Evolutionary conservation across 2,329 filamentous ascomycete species (phyloP).

Genomic region (Alternaria ventricosa): DNA sequence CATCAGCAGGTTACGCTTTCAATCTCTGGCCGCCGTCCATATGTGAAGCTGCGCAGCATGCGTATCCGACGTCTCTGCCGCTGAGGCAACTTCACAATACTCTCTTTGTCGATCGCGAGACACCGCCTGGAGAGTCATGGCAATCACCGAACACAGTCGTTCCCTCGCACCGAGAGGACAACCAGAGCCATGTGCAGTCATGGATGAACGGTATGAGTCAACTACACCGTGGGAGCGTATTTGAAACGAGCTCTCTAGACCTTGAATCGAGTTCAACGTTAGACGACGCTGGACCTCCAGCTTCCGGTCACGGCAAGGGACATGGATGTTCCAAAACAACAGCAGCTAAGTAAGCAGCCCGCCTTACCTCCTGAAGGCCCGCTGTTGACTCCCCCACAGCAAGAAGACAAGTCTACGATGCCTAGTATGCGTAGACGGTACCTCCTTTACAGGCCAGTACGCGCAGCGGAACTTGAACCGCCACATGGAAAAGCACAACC

Average conservation of each 20-base stretch:
- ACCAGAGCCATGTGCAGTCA: background rate
- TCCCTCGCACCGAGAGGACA: background rate
- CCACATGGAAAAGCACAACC: background rate
- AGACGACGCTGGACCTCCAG: background rate
- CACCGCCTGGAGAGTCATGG: background rate
- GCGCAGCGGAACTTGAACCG: background rate
- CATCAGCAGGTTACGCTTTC: background rate
- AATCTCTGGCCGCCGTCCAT: background rate
- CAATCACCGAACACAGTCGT: background rate
- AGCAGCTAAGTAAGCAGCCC: background rate
- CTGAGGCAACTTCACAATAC: background rate
- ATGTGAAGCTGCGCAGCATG: background rate
- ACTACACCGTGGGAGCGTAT: background rate
- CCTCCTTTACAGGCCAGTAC: background rate
- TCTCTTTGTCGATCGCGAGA: background rate
- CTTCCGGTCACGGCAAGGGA: background rate
- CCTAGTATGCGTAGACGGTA: background rate
- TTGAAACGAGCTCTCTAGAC: background rate
- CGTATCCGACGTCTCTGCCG: background rate
- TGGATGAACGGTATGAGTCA: background rate
- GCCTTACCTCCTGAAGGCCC: accelerated
- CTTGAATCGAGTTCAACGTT: no score
- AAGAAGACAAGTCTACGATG: background rate
- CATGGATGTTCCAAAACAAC: background rate
- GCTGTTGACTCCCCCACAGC: background rate